Evolutionary conservation across 768 basidiomycete genomes (phyloP), one percentile per base, ranked within the genome.

Genomic region (Tubosaeta sp.): DNA sequence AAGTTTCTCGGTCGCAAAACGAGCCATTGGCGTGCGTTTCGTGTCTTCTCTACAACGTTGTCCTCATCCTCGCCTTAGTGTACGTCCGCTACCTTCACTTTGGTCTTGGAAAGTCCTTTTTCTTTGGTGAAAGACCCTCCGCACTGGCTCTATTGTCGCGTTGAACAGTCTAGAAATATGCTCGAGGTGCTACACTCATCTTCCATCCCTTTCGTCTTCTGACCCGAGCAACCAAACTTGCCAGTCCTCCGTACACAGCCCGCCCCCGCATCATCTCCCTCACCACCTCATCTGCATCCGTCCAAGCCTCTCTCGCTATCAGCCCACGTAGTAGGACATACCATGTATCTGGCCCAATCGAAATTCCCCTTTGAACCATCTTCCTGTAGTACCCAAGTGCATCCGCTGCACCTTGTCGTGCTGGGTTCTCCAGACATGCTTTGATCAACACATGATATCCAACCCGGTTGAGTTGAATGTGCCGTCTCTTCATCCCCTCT

Each of bases 1-100:
- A 94, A 91, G 66, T 95, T 84, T 81, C 65, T 94, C 33, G 94
- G 94, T 29, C 77, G 94, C 63, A 80, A 80, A 66, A 92, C 87
- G 79, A 89, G 88, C 59, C 79, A 91, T 63, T 88, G 88, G 83
- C 82, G 93, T 95, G 60, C 67, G 85, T 77, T 6, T 50, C 41
- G 22, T 38, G 26, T 37, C 33, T n/a, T 39, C 43, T 48, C 35
- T 54, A 39, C 37, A 17, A 48, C 26, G 32, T 53, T 43, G 39
- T 50, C 53, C 55, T 65, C 55, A 55, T 43, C 17, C 44, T 10
- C 29, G n/a, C 19, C 39, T 26, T 61, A 91, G 89, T 82, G 22
- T 91, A 84, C 63, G 78, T 78, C 6, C 81, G 90, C 51, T 91
- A 91, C 64, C 61, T 83, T 42, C 76, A 77, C 46, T 66, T 90